Base-by-base conservation (phyloP, 2,329 filamentous ascomycete genomes). In the Hymenoscyphus scutula region DNA sequence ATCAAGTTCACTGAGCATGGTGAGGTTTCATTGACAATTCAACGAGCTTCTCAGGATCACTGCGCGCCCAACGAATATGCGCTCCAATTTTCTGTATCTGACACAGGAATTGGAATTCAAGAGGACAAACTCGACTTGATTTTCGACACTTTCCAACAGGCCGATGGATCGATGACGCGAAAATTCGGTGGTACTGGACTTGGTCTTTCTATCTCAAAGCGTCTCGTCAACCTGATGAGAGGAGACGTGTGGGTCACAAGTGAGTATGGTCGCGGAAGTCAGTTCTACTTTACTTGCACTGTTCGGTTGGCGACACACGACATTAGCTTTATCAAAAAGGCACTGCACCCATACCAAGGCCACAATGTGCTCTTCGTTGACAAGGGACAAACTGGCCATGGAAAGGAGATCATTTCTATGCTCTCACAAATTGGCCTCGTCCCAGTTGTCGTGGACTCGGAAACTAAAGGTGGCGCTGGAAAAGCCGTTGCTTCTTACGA, bases 1-100 rank as follows among this genome's bases (percentile, higher is more conserved):
- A 97, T 99, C 82, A 99, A 99, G 75, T 99, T 99, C 76, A 98
- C 95, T 2, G 94, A 98, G 76, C 89, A 96, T 71, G 95, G 95
- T 65, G 92, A 97, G 76, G 95, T 99, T 71, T 96, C 93, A 76
- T 86, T 98, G 59, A 92, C 90, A n/a, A 97, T 98, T 70, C 87
- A 88, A 72, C 82, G 87, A 77, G 81, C 90, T 32, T 81, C 85
- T 65, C 83, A 87, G 56, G 84, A 88, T 56, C 82, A 86, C 51
- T 89, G 86, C 71, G 82, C 82, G 13, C 80, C 83, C 11, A 88
- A 90, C 69, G 91, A 97, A 76, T 97, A 96, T 70, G 90, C 92
- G 30, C 94, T 97, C 75, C 92, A 98, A 77, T 98, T 98, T 77
- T 89, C 94, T 60, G 95, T 99, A 37, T 90, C 91, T 23, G 95